Evolutionary conservation across 2,329 filamentous ascomycete genomes (phyloP).

Genomic region (Talaromyces amestolkiae): DNA sequence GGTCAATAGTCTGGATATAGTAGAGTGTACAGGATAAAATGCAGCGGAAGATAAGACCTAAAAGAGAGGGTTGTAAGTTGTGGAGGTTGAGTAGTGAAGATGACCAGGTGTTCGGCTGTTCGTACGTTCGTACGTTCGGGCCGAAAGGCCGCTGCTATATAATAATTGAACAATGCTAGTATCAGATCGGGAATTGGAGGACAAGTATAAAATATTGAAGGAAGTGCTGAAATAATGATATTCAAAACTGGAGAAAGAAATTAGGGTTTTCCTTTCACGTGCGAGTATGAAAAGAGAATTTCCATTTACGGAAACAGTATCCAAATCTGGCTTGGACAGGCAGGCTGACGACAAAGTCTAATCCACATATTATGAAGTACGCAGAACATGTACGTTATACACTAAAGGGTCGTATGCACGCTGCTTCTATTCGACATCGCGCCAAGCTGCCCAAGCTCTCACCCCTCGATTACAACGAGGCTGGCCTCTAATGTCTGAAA

Average conservation of each 20-base stretch:
- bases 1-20: neutral
- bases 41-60: neutral
- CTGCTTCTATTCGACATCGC: neutral
- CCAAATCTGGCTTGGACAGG: neutral
- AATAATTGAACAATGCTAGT: neutral
- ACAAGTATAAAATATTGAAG: neutral
- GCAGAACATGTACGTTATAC: neutral
- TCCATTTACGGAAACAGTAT: neutral
- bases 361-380: neutral
- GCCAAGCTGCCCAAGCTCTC: neutral
- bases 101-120: neutral
- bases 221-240: neutral
- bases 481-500: neutral
- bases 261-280: conserved; percentile 5
- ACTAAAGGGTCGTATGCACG: no score
- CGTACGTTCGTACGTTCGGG: neutral
- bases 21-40: neutral
- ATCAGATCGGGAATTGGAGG: neutral
- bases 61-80: no score
- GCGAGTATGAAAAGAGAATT: neutral
- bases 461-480: neutral
- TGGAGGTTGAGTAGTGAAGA: neutral
- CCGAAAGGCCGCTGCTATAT: neutral
- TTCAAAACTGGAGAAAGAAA: neutral
- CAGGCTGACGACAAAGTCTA: neutral